Conservation (phyloP, 2,329 filamentous ascomycete species). For the Claviceps digitariae region DNA sequence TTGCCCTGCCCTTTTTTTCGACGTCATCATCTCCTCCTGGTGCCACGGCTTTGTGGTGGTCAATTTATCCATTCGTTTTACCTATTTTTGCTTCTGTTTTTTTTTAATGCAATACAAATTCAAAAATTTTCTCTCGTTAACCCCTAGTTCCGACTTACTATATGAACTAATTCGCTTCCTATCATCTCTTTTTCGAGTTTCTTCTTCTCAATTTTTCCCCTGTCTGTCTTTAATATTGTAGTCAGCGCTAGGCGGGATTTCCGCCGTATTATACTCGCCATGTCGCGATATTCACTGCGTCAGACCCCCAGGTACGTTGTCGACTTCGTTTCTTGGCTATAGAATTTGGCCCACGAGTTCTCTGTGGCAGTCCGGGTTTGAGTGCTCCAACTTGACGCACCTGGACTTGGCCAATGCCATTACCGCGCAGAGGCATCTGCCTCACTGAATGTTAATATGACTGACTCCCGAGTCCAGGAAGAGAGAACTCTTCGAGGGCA, state of each 20-base stretch:
- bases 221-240: background rate
- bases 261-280: conserved; percentile 3
- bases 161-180: conserved; percentile 1
- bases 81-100: background rate
- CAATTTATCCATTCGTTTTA: too few relatives aligned
- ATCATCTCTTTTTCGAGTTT: background rate
- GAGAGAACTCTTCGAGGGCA: conserved; percentile 47
- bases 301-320: conserved; percentile 18
- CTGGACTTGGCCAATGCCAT: background rate
- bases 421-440: background rate
- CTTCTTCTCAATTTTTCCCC: background rate
- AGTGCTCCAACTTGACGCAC: background rate
- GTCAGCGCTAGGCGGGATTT: background rate
- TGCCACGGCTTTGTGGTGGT: background rate
- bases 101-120: background rate
- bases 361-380: background rate
- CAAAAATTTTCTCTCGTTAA: background rate
- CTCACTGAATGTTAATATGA: background rate
- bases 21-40: background rate
- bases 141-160: background rate
- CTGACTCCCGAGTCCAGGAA: conserved; percentile 27
- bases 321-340: background rate
- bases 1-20: background rate
- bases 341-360: background rate
- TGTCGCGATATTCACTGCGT: conserved; percentile 18